phyloP scores from a whole-genome alignment of 2,329 filamentous ascomycete genomes.

The Daldinia eschscholtzii region DNA sequence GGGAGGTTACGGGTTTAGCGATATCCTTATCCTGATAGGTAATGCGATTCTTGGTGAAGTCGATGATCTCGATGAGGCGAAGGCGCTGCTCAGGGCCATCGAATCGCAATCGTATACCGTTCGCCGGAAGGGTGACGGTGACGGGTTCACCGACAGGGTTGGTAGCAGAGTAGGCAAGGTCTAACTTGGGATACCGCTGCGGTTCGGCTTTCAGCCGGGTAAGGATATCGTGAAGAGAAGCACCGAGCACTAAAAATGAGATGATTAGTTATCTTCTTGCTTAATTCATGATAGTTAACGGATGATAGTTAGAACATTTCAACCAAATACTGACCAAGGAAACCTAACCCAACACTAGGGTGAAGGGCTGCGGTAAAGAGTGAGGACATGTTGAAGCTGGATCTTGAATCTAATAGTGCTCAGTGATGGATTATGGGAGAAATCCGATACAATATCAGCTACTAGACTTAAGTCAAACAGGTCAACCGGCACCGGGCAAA shows the following conservation, averaged over 20 bases:
- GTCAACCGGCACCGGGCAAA: conserved; percentile 31
- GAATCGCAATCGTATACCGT: conserved; percentile 91
- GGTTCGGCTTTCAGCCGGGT: conserved; percentile 90
- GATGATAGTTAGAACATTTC: not conserved
- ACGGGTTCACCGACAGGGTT: conserved; percentile 82
- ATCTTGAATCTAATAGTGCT: conserved; percentile 4
- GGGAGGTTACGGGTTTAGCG: conserved; percentile 69
- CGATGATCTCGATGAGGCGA: conserved; percentile 88
- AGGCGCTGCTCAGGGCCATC: conserved; percentile 93
- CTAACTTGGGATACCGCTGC: conserved; percentile 83
- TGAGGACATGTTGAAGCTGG: conserved; percentile 49
- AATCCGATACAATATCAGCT: not conserved
- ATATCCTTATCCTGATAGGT: conserved; percentile 77
- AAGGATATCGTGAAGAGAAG: conserved; percentile 90
- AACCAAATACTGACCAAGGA: conserved; percentile 47
- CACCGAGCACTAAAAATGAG: conserved; percentile 77
- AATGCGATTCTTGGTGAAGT: conserved; percentile 88
- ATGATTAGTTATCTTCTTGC: conserved; percentile 29
- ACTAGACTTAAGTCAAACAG: conserved; percentile 11
- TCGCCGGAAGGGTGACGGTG: conserved; percentile 80
- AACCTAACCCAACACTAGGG: conserved; percentile 51
- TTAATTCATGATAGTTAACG: not conserved
- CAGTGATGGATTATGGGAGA: conserved; percentile 1
- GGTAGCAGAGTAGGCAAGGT: conserved; percentile 82
- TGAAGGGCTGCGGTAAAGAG: conserved; percentile 52